phyloP scores from a whole-genome alignment of 2,329 filamentous ascomycete genomes.

The Didymella exigua region DNA sequence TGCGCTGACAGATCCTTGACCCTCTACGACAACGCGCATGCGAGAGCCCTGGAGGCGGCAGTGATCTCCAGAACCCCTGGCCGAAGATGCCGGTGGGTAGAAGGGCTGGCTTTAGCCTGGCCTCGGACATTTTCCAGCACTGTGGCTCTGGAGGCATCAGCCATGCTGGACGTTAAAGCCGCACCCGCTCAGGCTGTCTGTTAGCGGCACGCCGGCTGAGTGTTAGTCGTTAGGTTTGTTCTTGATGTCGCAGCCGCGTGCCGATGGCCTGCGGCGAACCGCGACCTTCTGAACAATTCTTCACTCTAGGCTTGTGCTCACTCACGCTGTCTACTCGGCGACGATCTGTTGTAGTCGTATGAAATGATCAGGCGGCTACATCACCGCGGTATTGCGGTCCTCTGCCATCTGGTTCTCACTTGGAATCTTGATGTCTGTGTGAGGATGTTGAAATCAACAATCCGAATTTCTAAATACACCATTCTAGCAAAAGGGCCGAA shows the following conservation, averaged over 20 bases:
- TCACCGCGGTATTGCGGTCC: not conserved
- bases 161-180: not conserved
- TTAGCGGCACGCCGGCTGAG: not conserved
- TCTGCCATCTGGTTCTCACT: not conserved
- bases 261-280: not conserved
- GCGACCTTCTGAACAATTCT: not conserved
- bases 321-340: not conserved
- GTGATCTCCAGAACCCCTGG: slow-evolving; percentile 1
- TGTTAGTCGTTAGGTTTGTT: not conserved
- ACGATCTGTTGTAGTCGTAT: not conserved
- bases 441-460: slow-evolving; percentile 5
- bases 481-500: slow-evolving; percentile 10
- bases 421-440: not conserved
- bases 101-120: slow-evolving; percentile 1
- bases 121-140: not conserved
- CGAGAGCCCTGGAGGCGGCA: not conserved
- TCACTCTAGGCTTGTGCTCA: not conserved
- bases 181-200: not conserved
- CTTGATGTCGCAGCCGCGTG: not conserved
- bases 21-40: not conserved
- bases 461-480: slow-evolving; percentile 1
- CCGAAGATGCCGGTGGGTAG: not conserved
- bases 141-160: not conserved
- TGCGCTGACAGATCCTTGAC: not conserved
- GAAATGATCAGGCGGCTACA: not conserved